A percentile compares a stretch with the other conserved stretches of the same genome.
Conservation (phyloP, 768 basidiomycete genomes). For the Kwoniella bestiolae region DNA sequence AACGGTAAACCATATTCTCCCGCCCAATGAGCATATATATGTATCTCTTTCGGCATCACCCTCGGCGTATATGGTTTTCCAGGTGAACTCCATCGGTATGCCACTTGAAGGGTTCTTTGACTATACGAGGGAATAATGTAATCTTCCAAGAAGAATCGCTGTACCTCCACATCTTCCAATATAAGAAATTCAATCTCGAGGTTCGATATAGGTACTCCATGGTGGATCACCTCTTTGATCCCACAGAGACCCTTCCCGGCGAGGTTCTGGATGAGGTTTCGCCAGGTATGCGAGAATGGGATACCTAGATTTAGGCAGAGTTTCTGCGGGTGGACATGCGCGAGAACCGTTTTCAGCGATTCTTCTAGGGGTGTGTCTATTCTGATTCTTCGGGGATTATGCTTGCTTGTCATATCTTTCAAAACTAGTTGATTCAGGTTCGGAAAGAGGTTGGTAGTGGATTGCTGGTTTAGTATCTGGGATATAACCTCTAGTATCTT, state of each 20-base stretch:
- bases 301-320: not conserved
- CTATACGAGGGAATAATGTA: not conserved
- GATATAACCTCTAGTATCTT: not conserved
- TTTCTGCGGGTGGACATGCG: not conserved
- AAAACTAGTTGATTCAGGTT: not conserved
- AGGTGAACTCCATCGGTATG: not conserved
- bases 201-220: slow-evolving; percentile 5
- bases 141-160: slow-evolving; percentile 8
- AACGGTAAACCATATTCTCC: not conserved
- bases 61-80: too few relatives aligned
- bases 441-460: not conserved
- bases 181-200: not conserved
- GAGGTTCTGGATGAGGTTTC: not conserved
- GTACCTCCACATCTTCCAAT: not conserved
- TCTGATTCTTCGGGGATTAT: not conserved
- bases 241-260: not conserved
- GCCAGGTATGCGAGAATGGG: not conserved
- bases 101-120: not conserved
- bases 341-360: not conserved
- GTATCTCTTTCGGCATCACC: not conserved
- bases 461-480: not conserved
- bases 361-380: not conserved
- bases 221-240: not conserved
- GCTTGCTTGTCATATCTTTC: not conserved
- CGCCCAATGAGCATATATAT: not conserved